Evolutionary conservation across 2,329 filamentous ascomycete species (phyloP).

Genomic region (Cordyceps militaris): DNA sequence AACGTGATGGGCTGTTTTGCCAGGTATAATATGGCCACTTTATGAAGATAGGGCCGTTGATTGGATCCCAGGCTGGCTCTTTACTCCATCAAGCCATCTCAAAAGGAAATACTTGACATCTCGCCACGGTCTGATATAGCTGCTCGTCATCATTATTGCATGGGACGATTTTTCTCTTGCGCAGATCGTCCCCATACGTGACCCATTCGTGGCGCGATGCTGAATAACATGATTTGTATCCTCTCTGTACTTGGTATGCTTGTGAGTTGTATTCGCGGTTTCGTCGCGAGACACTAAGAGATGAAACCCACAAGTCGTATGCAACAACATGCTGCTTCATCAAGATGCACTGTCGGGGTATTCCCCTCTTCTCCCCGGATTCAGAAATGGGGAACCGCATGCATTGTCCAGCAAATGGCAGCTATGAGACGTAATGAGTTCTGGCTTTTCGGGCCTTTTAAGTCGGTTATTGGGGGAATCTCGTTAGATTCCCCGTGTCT

Average conservation of each 20-base stretch:
- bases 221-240: constrained; percentile 1
- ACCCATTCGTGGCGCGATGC: constrained; percentile 1
- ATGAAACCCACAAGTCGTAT: not conserved
- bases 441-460: too few relatives aligned
- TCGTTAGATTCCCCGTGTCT: too few relatives aligned
- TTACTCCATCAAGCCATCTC: not conserved
- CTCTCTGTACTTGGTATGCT: not conserved
- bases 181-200: not conserved
- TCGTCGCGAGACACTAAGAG: not conserved
- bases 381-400: not conserved
- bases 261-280: not conserved
- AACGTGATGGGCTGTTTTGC: constrained; percentile 1
- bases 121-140: not conserved
- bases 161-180: not conserved
- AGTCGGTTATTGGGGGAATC: too few relatives aligned
- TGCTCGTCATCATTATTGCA: not conserved
- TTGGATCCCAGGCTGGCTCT: not conserved
- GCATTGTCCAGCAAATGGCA: not conserved
- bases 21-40: constrained; percentile 6
- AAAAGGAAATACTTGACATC: not conserved
- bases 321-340: not conserved
- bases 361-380: not conserved
- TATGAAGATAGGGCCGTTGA: not conserved
- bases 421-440: not conserved
- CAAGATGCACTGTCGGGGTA: not conserved